Evolutionary conservation across 257 asterid genomes (phyloP), one percentile per base, ranked within the genome.

Genomic region (Fraxinus cuspidata): DNA sequence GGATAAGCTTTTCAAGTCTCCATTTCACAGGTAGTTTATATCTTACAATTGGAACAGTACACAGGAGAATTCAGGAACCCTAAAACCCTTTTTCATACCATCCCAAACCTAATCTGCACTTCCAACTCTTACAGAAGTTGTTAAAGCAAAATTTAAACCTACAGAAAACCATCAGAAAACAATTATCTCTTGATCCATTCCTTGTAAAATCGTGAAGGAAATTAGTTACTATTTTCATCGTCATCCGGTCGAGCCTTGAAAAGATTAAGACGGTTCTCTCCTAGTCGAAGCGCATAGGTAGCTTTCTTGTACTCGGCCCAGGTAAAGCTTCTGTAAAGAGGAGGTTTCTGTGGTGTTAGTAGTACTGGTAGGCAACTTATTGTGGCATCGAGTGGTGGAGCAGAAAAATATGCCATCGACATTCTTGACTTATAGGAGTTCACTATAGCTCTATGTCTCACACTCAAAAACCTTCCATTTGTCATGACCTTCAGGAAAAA

Each of bases 241-340:
- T 76, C 69, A 18, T 37, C 66, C 6, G 68, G 35, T 7, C 37
- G 67, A 4, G 19, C 16, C 44, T 64, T 72, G 40, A 89, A 87
- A 60, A 80, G 82, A 72, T 84, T 80, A 35, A 89, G 87, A 34
- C 94, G 94, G 31, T 9, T 69, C 9, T 89, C 91, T 7, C 91
- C 90, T 13, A 91, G 83, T 34, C 86, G 85, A 1, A 77, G 80
- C 3, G 85, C 40, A 63, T 81, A 91, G 0, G 88, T 75, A 27
- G 89, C 92, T 65, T 84, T 80, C 89, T 89, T 91, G 85, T 83
- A 89, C 0, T 91, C 92, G 3, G 47, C 89, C 96, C 94, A 89
- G 4, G 88, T 87, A 84, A 89, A 89, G 42, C 83, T 75, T 69
- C 87, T 78, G 58, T 88, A 92, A 1, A 88, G 69, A 2, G 84